phyloP scores from a whole-genome alignment of 2,329 filamentous ascomycete species.

The Beauveria sp. region DNA sequence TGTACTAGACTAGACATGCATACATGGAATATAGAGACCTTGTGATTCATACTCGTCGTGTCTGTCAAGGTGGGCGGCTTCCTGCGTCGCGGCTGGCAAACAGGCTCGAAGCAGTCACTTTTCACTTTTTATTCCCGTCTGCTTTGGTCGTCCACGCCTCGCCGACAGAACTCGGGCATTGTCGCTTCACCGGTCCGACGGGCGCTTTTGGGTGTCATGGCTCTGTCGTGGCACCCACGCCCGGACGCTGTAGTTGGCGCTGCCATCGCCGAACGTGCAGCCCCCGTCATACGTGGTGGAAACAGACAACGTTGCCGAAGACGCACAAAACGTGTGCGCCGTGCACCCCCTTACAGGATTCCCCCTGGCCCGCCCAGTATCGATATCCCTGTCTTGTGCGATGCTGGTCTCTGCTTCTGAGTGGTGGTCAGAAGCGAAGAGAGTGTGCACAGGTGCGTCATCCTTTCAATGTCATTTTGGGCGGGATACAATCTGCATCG shows the following conservation, averaged over 20 bases:
- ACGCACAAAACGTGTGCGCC: not conserved
- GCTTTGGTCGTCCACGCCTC: not conserved
- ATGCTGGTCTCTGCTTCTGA: not conserved
- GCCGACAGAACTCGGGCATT: not conserved
- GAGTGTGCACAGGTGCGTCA: not conserved
- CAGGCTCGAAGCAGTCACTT: no score
- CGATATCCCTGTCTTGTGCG: not conserved
- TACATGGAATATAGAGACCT: no score
- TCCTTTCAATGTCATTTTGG: no score
- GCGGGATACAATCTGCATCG: not conserved
- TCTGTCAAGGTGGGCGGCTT: no score
- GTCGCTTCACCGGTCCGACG: not conserved
- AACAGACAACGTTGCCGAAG: not conserved
- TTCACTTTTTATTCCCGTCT: no score
- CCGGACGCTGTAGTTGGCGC: not conserved
- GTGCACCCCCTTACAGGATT: not conserved
- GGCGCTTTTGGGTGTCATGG: not conserved
- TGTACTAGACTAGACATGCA: no score
- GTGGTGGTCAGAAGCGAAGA: not conserved
- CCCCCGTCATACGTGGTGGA: not conserved
- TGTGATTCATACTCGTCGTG: no score
- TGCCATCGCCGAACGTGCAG: conserved; percentile 1
- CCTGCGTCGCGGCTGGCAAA: no score
- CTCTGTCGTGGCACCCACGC: not conserved
- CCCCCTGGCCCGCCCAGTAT: not conserved